phyloP scores from a whole-genome alignment of 2,329 filamentous ascomycete species.

The Pyricularia grisea region DNA sequence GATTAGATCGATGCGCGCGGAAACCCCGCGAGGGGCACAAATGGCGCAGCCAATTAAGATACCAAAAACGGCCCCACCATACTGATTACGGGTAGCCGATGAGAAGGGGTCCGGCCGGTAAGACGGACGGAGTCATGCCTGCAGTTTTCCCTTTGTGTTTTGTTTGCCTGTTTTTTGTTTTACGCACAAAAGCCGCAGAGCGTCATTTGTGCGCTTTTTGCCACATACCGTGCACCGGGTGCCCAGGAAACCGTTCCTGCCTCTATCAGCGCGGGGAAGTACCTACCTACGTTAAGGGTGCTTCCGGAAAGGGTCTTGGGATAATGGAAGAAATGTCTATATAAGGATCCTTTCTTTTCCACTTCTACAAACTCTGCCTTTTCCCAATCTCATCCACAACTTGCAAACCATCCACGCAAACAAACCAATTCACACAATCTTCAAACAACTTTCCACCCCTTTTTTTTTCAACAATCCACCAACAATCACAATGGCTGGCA shows the following conservation, averaged over 20 bases:
- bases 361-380: background rate
- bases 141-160: background rate
- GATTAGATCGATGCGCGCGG: background rate
- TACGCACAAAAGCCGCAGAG: constrained; percentile 3
- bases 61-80: background rate
- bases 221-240: background rate
- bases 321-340: background rate
- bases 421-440: background rate
- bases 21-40: constrained; percentile 1
- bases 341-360: background rate
- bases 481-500: constrained; percentile 4
- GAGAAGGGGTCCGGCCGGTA: background rate
- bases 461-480: background rate
- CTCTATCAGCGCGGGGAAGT: background rate
- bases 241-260: background rate
- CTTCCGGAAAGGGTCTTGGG: background rate
- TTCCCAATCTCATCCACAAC: background rate
- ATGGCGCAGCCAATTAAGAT: background rate
- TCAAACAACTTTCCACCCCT: background rate
- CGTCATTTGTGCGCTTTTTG: background rate
- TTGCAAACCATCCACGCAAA: background rate
- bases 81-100: background rate
- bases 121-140: constrained; percentile 1
- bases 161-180: background rate
- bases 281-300: background rate